Evolutionary conservation across 2,329 filamentous ascomycete genomes (phyloP).

Genomic region (Sporothrix inflata): DNA sequence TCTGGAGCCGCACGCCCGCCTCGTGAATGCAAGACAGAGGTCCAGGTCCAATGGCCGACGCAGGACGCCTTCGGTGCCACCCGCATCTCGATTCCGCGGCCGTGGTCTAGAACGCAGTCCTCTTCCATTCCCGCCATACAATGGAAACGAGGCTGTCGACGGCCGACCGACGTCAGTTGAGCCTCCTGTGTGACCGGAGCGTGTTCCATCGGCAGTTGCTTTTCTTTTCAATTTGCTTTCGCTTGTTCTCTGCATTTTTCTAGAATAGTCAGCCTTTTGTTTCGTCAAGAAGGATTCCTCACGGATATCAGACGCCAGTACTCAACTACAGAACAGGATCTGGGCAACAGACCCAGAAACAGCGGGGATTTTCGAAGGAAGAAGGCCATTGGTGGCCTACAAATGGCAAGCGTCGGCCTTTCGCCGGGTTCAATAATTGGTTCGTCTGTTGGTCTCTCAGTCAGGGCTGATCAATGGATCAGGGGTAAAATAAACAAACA

Average conservation of each 20-base stretch:
- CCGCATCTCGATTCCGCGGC: background rate
- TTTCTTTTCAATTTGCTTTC: background rate
- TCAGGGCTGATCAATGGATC: too few species aligned
- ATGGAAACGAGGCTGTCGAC: background rate
- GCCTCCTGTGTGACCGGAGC: background rate
- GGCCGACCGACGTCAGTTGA: background rate
- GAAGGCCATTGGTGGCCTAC: background rate
- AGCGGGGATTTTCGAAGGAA: background rate
- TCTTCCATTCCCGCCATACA: background rate
- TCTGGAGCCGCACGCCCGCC: background rate
- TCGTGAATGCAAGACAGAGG: background rate
- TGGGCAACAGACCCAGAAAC: too few species aligned
- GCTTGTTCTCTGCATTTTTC: background rate
- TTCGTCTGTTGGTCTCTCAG: background rate
- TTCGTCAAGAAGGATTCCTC: background rate
- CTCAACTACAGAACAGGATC: background rate
- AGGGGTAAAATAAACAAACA: constrained; percentile 18
- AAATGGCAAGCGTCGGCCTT: background rate
- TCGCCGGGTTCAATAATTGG: background rate
- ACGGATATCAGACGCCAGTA: background rate
- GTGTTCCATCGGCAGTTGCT: background rate
- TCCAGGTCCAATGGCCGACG: background rate
- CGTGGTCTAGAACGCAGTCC: background rate
- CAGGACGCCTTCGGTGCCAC: background rate
- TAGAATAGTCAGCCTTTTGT: background rate